Conservation (phyloP, 2,329 filamentous ascomycete genomes). For the Pochonia chlamydosporia region DNA sequence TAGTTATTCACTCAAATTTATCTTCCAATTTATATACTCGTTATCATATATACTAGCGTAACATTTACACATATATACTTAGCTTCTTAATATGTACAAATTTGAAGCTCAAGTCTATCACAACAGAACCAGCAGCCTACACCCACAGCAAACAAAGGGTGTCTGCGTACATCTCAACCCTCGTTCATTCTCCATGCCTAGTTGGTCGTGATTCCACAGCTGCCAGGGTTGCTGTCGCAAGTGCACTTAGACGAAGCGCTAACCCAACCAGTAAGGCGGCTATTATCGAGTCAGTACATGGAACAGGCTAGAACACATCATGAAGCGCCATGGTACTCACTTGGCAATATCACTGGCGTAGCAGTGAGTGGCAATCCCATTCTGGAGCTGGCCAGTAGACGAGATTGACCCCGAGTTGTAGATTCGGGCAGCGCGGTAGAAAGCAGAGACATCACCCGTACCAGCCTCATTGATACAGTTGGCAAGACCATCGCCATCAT, state of each 20-base stretch:
- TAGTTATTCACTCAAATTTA: too few species aligned
- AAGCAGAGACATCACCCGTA: conserved; percentile 17
- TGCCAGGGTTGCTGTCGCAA: conserved; percentile 14
- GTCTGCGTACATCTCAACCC: too few species aligned
- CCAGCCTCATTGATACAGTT: conserved; percentile 28
- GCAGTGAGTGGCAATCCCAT: conserved; percentile 40
- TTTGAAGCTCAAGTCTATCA: too few species aligned
- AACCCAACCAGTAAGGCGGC: conserved; percentile 16
- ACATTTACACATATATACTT: too few species aligned
- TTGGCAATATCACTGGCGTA: conserved; percentile 43
- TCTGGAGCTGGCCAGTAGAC: conserved; percentile 26
- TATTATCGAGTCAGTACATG: not conserved
- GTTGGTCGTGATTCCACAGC: conserved; percentile 9
- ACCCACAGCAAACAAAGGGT: too few species aligned
- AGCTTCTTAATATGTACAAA: too few species aligned
- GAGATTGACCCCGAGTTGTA: conserved; percentile 41
- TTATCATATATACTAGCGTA: too few species aligned
- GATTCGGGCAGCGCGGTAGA: conserved; percentile 39
- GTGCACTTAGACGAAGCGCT: conserved; percentile 12
- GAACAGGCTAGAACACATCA: not conserved
- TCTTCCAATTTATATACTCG: too few species aligned
- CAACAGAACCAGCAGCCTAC: too few species aligned
- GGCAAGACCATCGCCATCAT: conserved; percentile 34
- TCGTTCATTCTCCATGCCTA: too few species aligned
- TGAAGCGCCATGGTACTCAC: not conserved